Conservation (phyloP, 2,329 filamentous ascomycete genomes). For the Calonectria leucothoes region DNA sequence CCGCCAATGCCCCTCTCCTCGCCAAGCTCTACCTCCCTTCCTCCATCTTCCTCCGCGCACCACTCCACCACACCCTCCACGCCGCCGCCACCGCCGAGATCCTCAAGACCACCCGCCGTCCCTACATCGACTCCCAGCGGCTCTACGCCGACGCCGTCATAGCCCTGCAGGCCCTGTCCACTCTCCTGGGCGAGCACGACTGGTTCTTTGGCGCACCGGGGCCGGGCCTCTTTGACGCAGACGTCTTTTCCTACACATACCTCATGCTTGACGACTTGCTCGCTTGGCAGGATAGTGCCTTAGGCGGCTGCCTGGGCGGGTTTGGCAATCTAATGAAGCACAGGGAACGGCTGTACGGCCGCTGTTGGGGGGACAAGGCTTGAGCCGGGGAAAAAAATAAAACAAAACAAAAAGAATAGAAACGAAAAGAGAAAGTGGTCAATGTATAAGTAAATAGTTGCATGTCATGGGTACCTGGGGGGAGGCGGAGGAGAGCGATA, state of each 20-base stretch:
- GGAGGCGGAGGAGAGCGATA: too few species aligned
- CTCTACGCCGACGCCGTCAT: conserved; percentile 58
- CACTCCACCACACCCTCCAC: conserved; percentile 75
- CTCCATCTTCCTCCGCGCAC: conserved; percentile 70
- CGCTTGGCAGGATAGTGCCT: conserved; percentile 71
- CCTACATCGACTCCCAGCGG: conserved; percentile 45
- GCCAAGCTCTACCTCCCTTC: conserved; percentile 78
- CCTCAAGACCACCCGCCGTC: conserved; percentile 66
- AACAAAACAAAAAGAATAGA: background rate
- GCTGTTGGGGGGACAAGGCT: conserved; percentile 41
- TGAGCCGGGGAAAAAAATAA: background rate
- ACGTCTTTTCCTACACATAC: conserved; percentile 90
- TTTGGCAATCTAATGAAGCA: conserved; percentile 71
- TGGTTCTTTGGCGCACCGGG: conserved; percentile 63
- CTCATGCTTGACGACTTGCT: conserved; percentile 75
- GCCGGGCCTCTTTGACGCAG: conserved; percentile 87
- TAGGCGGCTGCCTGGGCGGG: conserved; percentile 67
- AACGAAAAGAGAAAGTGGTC: background rate
- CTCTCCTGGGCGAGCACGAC: conserved; percentile 50
- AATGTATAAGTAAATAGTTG: conserved; percentile 18
- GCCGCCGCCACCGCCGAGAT: conserved; percentile 81
- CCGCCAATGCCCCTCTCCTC: conserved; percentile 76
- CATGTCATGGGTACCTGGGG: background rate
- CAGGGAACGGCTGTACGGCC: conserved; percentile 48
- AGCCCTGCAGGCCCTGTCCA: conserved; percentile 60